Conservation (phyloP, 208 protist species). For the Leishmania martiniquensis region DNA sequence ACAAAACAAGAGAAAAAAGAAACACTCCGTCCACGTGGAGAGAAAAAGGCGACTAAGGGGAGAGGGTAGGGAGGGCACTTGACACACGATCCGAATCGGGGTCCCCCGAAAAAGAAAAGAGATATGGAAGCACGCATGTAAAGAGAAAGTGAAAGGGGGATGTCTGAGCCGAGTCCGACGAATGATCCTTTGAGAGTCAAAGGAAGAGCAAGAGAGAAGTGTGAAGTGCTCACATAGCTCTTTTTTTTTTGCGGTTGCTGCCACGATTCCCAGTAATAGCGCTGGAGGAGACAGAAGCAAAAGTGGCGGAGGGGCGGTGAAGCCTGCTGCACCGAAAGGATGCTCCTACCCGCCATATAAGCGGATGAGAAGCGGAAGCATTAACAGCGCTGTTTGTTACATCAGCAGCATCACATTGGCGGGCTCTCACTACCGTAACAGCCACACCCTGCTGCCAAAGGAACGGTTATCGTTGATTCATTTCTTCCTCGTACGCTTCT, state of each 20-base stretch:
- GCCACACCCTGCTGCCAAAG: not conserved
- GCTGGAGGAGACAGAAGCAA: not conserved
- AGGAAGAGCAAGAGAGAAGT: not conserved
- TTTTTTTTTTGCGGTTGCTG: not conserved
- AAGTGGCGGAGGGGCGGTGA: not conserved
- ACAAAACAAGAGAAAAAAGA: not conserved
- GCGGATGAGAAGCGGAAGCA: not conserved
- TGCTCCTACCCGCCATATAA: not conserved
- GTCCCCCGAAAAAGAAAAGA: not conserved
- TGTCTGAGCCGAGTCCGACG: not conserved
- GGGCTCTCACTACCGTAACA: not conserved
- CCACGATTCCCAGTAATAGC: not conserved
- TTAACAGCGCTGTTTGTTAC: not conserved
- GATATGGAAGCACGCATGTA: not conserved
- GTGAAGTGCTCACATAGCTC: not conserved
- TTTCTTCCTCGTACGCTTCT: constrained; percentile 3
- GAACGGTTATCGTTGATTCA: not conserved
- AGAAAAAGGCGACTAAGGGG: too few relatives aligned
- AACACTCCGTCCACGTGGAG: too few relatives aligned
- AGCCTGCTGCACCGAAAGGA: not conserved
- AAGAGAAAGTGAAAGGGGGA: not conserved
- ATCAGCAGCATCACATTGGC: not conserved
- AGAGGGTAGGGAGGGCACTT: not conserved
- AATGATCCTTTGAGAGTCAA: not conserved
- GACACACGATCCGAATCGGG: not conserved